A percentile compares a stretch with the other conserved stretches of the same genome.
phyloP scores from a whole-genome alignment of 768 basidiomycete species.

The Leccinum disarticulatum region DNA sequence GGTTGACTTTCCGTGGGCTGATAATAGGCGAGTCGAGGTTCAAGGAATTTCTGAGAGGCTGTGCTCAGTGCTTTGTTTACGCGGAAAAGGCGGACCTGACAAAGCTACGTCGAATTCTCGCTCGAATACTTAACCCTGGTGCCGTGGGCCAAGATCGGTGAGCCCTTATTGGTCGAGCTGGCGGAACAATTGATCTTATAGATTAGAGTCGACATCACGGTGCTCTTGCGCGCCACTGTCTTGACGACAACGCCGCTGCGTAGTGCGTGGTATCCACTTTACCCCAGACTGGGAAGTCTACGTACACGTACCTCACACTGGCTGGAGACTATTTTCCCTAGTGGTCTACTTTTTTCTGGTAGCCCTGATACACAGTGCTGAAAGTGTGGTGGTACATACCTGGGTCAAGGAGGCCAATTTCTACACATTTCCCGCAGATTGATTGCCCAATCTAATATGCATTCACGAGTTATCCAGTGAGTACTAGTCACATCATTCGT shows the following conservation, averaged over 20 bases:
- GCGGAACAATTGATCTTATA: too few relatives aligned
- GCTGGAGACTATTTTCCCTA: not conserved
- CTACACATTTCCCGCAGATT: not conserved
- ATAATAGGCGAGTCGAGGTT: too few relatives aligned
- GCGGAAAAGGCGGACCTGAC: too few relatives aligned
- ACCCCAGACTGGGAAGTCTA: not conserved
- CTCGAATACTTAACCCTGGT: too few relatives aligned
- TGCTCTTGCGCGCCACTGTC: too few relatives aligned
- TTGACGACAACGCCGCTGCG: not conserved
- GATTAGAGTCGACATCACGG: too few relatives aligned
- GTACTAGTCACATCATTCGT: not conserved
- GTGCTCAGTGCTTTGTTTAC: too few relatives aligned
- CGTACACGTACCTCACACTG: not conserved
- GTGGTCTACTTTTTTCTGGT: slow-evolving; percentile 10
- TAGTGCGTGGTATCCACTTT: not conserved
- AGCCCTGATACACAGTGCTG: slow-evolving; percentile 1
- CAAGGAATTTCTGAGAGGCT: too few relatives aligned
- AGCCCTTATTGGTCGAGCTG: too few relatives aligned
- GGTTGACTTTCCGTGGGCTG: too few relatives aligned
- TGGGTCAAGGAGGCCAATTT: not conserved
- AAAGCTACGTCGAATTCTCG: too few relatives aligned
- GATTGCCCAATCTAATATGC: not conserved
- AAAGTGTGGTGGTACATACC: slow-evolving; percentile 8
- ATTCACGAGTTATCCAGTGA: not conserved
- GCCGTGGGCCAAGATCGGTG: too few relatives aligned